A percentile compares a stretch with the other conserved stretches of the same genome.
These are phyloP conservation scores for Trichoderma atroviride DNA, from an alignment of 2,329 filamentous ascomycete species.

Conservation along the genomic window DNA sequence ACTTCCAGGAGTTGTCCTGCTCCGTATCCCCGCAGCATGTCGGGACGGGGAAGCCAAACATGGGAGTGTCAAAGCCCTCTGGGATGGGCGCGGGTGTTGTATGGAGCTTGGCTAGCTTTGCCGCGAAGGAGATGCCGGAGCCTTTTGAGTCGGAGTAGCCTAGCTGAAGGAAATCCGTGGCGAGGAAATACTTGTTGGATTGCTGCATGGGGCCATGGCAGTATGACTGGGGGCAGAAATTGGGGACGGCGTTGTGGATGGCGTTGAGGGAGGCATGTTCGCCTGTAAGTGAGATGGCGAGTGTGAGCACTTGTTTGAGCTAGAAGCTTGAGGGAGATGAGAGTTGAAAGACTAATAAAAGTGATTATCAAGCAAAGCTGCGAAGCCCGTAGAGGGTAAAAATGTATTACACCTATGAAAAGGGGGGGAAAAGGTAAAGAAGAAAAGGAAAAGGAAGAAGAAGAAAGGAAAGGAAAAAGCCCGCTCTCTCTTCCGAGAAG, in stretches of 20 bases:
- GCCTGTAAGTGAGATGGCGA: conserved; percentile 49
- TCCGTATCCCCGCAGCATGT: conserved; percentile 86
- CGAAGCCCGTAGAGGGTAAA: no score
- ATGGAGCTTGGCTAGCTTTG: conserved; percentile 79
- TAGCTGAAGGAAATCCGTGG: conserved; percentile 80
- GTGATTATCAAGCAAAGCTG: no score
- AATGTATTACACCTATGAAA: no score
- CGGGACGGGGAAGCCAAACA: conserved; percentile 81
- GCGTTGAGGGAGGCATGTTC: conserved; percentile 85
- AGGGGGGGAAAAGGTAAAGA: no score
- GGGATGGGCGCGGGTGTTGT: conserved; percentile 71
- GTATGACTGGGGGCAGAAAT: conserved; percentile 74
- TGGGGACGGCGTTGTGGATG: conserved; percentile 70
- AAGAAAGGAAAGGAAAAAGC: no score
- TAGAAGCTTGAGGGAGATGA: background rate
- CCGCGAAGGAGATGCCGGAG: conserved; percentile 63
- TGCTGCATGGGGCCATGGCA: conserved; percentile 66
- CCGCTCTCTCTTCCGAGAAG: no score
- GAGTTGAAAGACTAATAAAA: conserved; percentile 9
- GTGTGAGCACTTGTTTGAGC: background rate
- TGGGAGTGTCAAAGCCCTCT: conserved; percentile 57
- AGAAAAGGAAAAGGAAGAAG: no score
- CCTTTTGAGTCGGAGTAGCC: conserved; percentile 45
- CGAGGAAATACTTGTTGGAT: conserved; percentile 59
- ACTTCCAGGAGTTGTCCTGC: conserved; percentile 75